Percentiles rank a stretch among this genome's conserved stretches.
phyloP scores from a whole-genome alignment of 805 yeast species.

The Sugiyamaella lignohabitans region DNA sequence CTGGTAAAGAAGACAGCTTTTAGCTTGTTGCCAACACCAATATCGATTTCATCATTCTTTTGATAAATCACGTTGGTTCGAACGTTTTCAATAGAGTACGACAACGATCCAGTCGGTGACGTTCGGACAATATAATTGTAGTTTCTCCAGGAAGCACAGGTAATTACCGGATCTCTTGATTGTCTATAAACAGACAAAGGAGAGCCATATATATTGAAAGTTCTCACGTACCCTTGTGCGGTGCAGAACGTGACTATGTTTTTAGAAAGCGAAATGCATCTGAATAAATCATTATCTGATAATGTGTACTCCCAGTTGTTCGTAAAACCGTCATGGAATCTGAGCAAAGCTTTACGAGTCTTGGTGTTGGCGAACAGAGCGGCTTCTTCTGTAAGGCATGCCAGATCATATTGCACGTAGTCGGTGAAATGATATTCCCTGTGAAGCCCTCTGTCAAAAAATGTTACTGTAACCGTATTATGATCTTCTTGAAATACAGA shows the following conservation, averaged over 20 bases:
- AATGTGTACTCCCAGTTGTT: slow-evolving; percentile 60
- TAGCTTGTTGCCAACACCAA: slow-evolving; percentile 35
- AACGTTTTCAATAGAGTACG: slow-evolving; percentile 45
- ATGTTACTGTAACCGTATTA: slow-evolving; percentile 75
- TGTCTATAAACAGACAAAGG: slow-evolving; percentile 53
- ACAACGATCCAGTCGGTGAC: slow-evolving; percentile 32
- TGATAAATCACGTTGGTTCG: slow-evolving; percentile 36
- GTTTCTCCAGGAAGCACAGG: slow-evolving; percentile 57
- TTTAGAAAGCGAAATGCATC: slow-evolving; percentile 61
- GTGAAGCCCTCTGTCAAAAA: slow-evolving; percentile 70
- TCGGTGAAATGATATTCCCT: slow-evolving; percentile 86
- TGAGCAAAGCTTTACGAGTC: slow-evolving; percentile 43
- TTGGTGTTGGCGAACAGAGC: slow-evolving; percentile 50
- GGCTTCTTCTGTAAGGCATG: slow-evolving; percentile 64
- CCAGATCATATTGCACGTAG: slow-evolving; percentile 60
- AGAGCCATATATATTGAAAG: slow-evolving; percentile 66
- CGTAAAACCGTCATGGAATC: slow-evolving; percentile 58
- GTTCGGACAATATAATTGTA: slow-evolving; percentile 49
- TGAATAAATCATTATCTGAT: slow-evolving; percentile 45
- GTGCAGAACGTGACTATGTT: slow-evolving; percentile 63
- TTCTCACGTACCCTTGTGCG: slow-evolving; percentile 65
- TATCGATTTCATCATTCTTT: slow-evolving; percentile 28
- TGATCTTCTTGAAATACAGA: slow-evolving; percentile 54
- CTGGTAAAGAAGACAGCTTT: slow-evolving; percentile 78
- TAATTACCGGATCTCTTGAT: slow-evolving; percentile 64